Base-by-base conservation (phyloP, 208 protist species). In the Porcisia deanei region DNA sequence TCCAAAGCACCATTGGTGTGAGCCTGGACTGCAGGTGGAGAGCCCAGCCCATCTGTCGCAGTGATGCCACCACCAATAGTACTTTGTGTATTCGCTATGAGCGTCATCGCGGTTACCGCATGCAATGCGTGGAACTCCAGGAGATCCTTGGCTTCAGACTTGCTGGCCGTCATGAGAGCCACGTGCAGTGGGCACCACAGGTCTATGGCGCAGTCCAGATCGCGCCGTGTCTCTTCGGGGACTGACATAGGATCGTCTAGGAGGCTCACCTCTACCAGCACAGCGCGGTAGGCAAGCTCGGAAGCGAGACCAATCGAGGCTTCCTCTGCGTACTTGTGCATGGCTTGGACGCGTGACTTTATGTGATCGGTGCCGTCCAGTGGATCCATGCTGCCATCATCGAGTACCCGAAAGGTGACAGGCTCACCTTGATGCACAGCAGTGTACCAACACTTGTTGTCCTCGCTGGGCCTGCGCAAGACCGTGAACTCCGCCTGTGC, bases 101-200 rank as follows among this genome's bases (percentile, higher is more conserved):
- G 73, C 55, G 75, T 74, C 73, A 82, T 77, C 45, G 91, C 80
- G 41, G 47, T 18, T 18, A 87, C 53, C 0, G 88, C 89, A 64
- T 94, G 77, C 60, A 76, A 53, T 16, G 86, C 79, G 69, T 96
- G 92, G 71, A 96, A 94, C 53, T 63, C 55, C n/a, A 96, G 67
- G 8, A 93, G 58, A 2, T 72, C 70, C 39, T 71, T 10, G 20
- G 90, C 74, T 0, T 80, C 85, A 7, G 77, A 45, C 49, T 64
- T 66, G 76, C 89, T 85, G 77, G 85, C 79, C 71, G 87, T 76
- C 64, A 91, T 77, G 52, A 94, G 81, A 18, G 90, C 87, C 30
- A 96, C 77, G 73, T 91, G 79, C 67, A 92, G 76, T 58, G 90
- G 87, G 57, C 79, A 68, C 92, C 92, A 96, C 20, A 91, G 77